Evolutionary conservation across 2,329 filamentous ascomycete genomes (phyloP).

Genomic region (Pseudogymnoascus sp.): DNA sequence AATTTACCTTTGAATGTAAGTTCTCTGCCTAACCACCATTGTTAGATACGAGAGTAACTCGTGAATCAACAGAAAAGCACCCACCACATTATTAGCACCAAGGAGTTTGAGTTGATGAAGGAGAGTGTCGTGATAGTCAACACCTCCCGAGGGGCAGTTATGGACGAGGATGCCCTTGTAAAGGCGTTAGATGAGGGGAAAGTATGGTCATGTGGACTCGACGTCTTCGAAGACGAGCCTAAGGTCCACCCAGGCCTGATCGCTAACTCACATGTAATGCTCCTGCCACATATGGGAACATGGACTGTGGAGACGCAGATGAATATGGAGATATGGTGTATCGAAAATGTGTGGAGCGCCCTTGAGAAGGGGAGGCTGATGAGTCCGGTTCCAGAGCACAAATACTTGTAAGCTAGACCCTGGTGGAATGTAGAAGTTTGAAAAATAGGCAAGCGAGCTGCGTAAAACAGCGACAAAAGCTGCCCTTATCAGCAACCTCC

Average conservation of each 20-base stretch:
- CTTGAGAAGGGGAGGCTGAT: constrained; percentile 53
- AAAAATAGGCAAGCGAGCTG: too few species aligned
- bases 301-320: constrained; percentile 57
- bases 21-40: constrained; percentile 37
- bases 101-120: constrained; percentile 71
- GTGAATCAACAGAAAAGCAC: too few species aligned
- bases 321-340: constrained; percentile 68
- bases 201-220: constrained; percentile 63
- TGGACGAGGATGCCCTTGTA: constrained; percentile 72
- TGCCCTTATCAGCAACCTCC: too few species aligned
- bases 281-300: constrained; percentile 79
- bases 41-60: too few species aligned
- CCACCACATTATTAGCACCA: constrained; percentile 59
- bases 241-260: constrained; percentile 64
- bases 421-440: too few species aligned
- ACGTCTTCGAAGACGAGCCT: constrained; percentile 78
- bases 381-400: constrained; percentile 63
- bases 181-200: constrained; percentile 60
- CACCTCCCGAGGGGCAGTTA: constrained; percentile 70
- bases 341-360: constrained; percentile 59
- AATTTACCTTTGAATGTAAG: constrained; percentile 64
- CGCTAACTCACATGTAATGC: constrained; percentile 60
- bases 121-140: constrained; percentile 70
- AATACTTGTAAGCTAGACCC: too few species aligned
- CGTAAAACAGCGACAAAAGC: too few species aligned